Evolutionary conservation across 2,329 filamentous ascomycete genomes (phyloP), one percentile per base, ranked within the genome.

Genomic region (Cordyceps tenuipes): DNA sequence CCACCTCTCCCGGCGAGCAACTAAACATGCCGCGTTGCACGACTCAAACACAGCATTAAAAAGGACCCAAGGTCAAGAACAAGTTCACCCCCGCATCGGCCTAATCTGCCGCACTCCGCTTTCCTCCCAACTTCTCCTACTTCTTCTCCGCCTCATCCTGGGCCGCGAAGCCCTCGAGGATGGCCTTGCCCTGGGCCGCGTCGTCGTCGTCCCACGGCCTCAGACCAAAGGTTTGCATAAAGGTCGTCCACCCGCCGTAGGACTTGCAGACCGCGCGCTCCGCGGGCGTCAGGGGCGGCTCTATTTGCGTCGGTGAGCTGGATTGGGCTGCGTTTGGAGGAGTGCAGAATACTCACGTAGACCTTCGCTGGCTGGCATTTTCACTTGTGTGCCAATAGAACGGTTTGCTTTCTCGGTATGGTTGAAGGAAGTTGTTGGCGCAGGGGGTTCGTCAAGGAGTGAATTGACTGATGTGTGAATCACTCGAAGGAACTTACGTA

Each of bases 211-310:
- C 41, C 26, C 43, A 55, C 8, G 62, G 59, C 48, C 60, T 63
- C 19, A 63, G 59, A 0, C 52, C 50, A 43, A 59, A 59, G 15
- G 46, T 36, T 3, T 19, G 5, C 59, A 61, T 57, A 31, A 63
- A 63, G 29, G 51, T 41, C 10, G 59, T 56, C 62, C 62, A 63
- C 5, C 62, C 59, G 36, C 59, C 59, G 34, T 63, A 63, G 6
- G 55, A 43, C 55, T 63, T 61, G 59, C 54, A 47, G 23, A 63
- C 39, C 6, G 21, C 46, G 15, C 59, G 49, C 57, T 61, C 62
- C n/a, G 41, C 49, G 15, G 51, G 50, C n/a, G 47, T 61, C 19
- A 63, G 46, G 36, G 62, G 59, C 4, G 62, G 62, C 19, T 61
- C 62, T 63, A 10, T 9, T 9, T 9, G 9, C 36, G 8, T 8